phyloP scores from a whole-genome alignment of 1,139 yeast genomes.

The Kurtzmaniella quercitrusa region DNA sequence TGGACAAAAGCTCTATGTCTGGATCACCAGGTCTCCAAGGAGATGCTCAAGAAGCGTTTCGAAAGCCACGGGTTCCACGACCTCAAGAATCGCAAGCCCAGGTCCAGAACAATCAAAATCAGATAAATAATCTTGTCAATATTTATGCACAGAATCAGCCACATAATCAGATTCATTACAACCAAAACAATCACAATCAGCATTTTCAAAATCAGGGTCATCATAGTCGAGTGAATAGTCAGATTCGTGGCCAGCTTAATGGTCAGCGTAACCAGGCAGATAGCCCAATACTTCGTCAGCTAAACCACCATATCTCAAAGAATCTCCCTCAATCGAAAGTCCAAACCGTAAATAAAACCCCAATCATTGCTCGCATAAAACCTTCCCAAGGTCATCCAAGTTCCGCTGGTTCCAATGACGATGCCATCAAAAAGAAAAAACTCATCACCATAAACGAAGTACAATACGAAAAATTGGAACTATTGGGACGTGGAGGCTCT shows the following conservation, averaged over 20 bases:
- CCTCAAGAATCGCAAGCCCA: neutral
- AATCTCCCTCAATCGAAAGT: conserved; percentile 5
- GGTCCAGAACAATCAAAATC: neutral
- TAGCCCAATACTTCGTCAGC: neutral
- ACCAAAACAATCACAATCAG: neutral
- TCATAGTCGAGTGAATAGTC: too few species aligned
- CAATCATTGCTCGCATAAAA: conserved; percentile 5
- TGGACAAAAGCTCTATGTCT: neutral
- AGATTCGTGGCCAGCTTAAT: neutral
- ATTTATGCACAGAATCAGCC: neutral
- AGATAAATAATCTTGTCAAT: neutral
- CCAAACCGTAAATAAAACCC: conserved; percentile 11
- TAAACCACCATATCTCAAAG: neutral
- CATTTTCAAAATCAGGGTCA: neutral
- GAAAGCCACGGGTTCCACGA: neutral
- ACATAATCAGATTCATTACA: neutral
- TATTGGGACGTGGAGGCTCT: conserved; percentile 89
- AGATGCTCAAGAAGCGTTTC: neutral
- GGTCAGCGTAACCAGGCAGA: neutral
- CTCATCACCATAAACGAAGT: conserved; percentile 47
- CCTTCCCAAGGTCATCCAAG: conserved; percentile 4
- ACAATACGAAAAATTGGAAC: conserved; percentile 69
- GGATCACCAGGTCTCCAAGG: neutral
- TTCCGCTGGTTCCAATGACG: conserved; percentile 1
- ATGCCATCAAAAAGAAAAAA: conserved; percentile 20